Conservation (phyloP, 345 rosid genomes). For the Populus tremula region DNA sequence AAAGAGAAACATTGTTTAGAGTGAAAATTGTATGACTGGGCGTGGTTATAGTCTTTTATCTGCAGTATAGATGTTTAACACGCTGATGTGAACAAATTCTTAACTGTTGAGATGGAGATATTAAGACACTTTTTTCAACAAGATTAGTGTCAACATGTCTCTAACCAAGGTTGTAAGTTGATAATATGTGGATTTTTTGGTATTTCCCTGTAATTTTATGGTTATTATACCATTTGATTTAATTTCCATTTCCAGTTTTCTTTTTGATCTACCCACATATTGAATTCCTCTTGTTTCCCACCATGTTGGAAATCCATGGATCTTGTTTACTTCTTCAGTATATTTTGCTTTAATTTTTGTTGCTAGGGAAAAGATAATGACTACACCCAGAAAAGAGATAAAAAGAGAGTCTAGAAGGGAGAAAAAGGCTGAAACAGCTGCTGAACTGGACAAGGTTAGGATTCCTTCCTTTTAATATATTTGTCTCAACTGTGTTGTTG, state of each 20-base stretch:
- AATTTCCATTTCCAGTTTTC: not conserved
- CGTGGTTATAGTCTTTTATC: not conserved
- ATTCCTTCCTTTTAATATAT: not conserved
- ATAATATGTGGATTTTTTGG: not conserved
- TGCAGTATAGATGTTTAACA: not conserved
- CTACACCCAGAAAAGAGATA: constrained; percentile 61
- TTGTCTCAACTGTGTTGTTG: not conserved
- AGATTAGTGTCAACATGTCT: not conserved
- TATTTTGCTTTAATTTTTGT: not conserved
- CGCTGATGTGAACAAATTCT: not conserved
- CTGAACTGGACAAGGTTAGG: constrained; percentile 71
- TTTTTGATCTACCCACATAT: not conserved
- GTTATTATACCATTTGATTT: not conserved
- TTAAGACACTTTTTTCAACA: not conserved
- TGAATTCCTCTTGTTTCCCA: too few relatives aligned
- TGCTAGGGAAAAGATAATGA: constrained; percentile 63
- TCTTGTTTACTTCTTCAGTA: not conserved
- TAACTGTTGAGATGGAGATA: not conserved
- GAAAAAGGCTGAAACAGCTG: constrained; percentile 84
- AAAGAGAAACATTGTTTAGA: not conserved
- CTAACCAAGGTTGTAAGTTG: not conserved
- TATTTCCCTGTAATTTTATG: not conserved
- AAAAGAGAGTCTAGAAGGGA: constrained; percentile 79
- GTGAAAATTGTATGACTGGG: not conserved
- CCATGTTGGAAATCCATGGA: too few relatives aligned